phyloP scores from a whole-genome alignment of 805 yeast genomes.

The Nakazawaea ambrosiae region DNA sequence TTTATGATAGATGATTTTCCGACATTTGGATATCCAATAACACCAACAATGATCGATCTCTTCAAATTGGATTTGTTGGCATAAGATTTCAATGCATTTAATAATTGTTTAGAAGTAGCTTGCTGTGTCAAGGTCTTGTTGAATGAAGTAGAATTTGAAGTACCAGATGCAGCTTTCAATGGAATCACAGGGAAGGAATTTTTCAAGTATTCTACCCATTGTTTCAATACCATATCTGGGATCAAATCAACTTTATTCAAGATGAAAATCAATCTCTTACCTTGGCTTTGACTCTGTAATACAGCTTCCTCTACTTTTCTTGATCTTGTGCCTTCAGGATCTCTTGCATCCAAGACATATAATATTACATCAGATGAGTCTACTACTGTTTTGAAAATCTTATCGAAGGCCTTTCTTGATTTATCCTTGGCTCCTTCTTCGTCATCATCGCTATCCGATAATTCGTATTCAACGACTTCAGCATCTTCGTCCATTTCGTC shows the following conservation, averaged over 20 bases:
- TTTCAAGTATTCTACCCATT: constrained; percentile 77
- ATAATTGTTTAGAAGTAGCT: constrained; percentile 63
- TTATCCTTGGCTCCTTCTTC: constrained; percentile 51
- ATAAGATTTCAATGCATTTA: constrained; percentile 79
- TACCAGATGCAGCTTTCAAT: constrained; percentile 72
- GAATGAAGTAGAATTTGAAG: constrained; percentile 52
- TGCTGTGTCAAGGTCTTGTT: constrained; percentile 68
- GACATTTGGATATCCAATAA: constrained; percentile 95
- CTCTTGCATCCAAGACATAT: constrained; percentile 95
- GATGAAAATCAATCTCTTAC: constrained; percentile 78
- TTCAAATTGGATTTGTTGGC: constrained; percentile 80
- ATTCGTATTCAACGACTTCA: constrained; percentile 43
- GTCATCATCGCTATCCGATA: constrained; percentile 33
- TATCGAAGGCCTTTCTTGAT: constrained; percentile 88
- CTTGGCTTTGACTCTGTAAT: constrained; percentile 64
- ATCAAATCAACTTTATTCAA: constrained; percentile 90
- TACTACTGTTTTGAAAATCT: constrained; percentile 87
- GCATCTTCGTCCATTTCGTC: constrained; percentile 35
- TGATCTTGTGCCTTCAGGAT: constrained; percentile 93
- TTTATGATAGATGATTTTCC: constrained; percentile 95
- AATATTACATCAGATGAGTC: constrained; percentile 87
- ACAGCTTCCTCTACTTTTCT: constrained; percentile 88
- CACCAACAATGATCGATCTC: constrained; percentile 88
- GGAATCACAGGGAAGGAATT: constrained; percentile 90
- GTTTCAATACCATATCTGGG: constrained; percentile 75